Evolutionary conservation across 176 grass and related monocot genomes (phyloP), one percentile per base, ranked within the genome.

Genomic region (Eleusine coracana): DNA sequence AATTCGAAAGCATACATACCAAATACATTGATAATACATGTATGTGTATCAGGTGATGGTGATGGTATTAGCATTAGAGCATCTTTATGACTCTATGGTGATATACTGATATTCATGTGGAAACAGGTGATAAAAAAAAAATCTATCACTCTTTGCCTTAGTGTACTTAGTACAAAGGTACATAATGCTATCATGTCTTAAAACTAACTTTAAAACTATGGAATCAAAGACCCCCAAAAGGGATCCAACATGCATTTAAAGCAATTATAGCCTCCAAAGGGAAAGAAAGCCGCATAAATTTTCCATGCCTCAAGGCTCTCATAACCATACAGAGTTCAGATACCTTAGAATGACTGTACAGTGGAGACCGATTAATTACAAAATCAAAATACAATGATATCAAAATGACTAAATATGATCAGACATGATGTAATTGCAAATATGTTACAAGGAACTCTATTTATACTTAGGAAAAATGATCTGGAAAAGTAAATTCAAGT

Each of bases 71-170:
- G 42, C 75, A 44, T 23, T 64, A 36, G 14, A 17, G n/a, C 34
- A 18, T 12, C 3, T 56, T 27, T 27, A 16, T 54, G 12, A 36
- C 36, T 70, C 13, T 59, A 20, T 74, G 28, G 68, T 74, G 17
- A 49, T 68, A 27, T 63, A 80, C 71, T 74, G 17, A 49, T 68
- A 27, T 63, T 84, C 71, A 69, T 49, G 25, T 81, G 54, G 6
- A 37, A 81, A 71, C 23, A 44, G 14, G 34, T 45, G 10, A 81
- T 3, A 66, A 1, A 68, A 28, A 1, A 89, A 27, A 10, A 81
- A 14, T 38, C 5, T 23, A 34, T 40, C 3, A 56, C 12, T 16
- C 15, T 28, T 0, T 36, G 50, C 65, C 63, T 65, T 16, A 36
- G 23, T 86, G 34, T 64, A 64, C 36, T 36, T 36, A 76, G 50